Evolutionary conservation across 805 yeast genomes (phyloP).

Genomic region (Gaillardinia entomophila): DNA sequence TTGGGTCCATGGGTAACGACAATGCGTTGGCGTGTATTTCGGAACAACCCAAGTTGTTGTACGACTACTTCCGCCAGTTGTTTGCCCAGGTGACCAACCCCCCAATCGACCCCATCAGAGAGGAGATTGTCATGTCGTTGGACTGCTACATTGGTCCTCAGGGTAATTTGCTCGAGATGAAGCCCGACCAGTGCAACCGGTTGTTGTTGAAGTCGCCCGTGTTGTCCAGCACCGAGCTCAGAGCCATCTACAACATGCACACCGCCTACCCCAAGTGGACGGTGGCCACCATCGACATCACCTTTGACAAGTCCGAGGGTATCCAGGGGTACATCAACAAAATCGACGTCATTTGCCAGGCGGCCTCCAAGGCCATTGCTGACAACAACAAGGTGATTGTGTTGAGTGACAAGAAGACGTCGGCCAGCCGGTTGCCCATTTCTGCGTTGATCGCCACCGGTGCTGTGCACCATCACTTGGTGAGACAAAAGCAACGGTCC

Average conservation of each 20-base stretch:
- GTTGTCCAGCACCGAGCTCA: slow-evolving; percentile 64
- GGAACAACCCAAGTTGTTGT: slow-evolving; percentile 83
- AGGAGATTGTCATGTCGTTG: slow-evolving; percentile 92
- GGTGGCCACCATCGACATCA: slow-evolving; percentile 75
- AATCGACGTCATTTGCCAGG: slow-evolving; percentile 79
- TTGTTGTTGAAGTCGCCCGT: slow-evolving; percentile 80
- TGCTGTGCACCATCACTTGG: slow-evolving; percentile 95
- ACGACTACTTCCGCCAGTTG: slow-evolving; percentile 91
- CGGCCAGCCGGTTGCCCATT: slow-evolving; percentile 64
- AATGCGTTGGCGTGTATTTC: slow-evolving; percentile 92
- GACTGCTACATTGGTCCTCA: slow-evolving; percentile 99
- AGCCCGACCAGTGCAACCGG: slow-evolving; percentile 86
- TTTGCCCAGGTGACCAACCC: slow-evolving; percentile 99
- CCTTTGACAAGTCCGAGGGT: slow-evolving; percentile 80
- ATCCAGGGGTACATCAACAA: slow-evolving; percentile 79
- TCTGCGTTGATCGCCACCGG: slow-evolving; percentile 91
- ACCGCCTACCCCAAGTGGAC: slow-evolving; percentile 84
- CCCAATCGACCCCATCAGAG: slow-evolving; percentile 97
- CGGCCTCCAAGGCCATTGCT: slow-evolving; percentile 80
- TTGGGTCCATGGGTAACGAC: slow-evolving; percentile 99
- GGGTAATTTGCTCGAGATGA: slow-evolving; percentile 91
- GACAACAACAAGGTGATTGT: slow-evolving; percentile 69
- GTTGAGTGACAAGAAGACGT: slow-evolving; percentile 64
- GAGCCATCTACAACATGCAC: slow-evolving; percentile 67
- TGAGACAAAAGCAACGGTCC: slow-evolving; percentile 92